Percentiles rank a stretch among this genome's conserved stretches.
phyloP scores from a whole-genome alignment of 176 grass and related monocot genomes.

The Guadua angustifolia region DNA sequence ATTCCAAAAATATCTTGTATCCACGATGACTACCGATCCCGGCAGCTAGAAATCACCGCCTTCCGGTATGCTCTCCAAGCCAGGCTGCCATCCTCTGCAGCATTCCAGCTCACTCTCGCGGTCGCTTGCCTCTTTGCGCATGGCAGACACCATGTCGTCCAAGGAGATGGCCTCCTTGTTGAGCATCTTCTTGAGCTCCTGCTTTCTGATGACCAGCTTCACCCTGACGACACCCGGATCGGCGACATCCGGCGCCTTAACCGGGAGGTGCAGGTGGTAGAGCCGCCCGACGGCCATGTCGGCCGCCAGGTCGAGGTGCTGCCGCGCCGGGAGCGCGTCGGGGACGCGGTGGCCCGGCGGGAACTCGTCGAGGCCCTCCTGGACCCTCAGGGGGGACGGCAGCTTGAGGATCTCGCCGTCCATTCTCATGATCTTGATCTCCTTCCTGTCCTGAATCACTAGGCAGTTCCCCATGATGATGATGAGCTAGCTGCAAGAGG shows the following conservation, averaged over 20 bases:
- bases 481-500: background rate
- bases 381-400: constrained; percentile 27
- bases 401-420: constrained; percentile 42
- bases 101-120: constrained; percentile 7
- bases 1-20: background rate
- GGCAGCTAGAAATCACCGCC: constrained; percentile 42
- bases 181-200: constrained; percentile 68
- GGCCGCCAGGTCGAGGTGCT: background rate
- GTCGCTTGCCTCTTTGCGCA: constrained; percentile 35
- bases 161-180: constrained; percentile 45
- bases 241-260: background rate
- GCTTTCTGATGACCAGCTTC: constrained; percentile 76
- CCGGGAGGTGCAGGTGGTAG: constrained; percentile 27
- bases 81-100: constrained; percentile 60
- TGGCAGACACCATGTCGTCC: constrained; percentile 48
- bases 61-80: constrained; percentile 76
- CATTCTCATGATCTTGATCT: constrained; percentile 53
- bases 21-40: background rate
- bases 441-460: constrained; percentile 44
- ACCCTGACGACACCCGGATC: constrained; percentile 45
- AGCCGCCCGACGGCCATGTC: constrained; percentile 36
- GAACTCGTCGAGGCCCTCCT: background rate
- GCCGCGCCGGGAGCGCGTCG: background rate
- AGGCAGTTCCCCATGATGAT: constrained; percentile 72
- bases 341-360: background rate